Base-by-base conservation (phyloP, 2,329 filamentous ascomycete species). In the Catunica adiposa region DNA sequence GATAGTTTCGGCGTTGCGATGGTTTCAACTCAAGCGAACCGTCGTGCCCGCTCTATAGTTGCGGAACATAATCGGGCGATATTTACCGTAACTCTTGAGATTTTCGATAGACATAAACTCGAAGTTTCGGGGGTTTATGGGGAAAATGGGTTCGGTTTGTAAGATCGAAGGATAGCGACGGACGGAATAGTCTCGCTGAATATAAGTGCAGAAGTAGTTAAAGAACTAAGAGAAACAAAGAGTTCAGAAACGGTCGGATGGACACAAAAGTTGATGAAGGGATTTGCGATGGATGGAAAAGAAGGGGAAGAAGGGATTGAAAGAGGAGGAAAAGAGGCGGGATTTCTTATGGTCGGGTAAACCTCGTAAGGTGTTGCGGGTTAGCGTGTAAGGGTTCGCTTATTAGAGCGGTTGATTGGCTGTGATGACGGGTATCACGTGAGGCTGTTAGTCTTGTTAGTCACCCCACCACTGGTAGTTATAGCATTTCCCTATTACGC, bases 91-190 rank as follows among this genome's bases (percentile, higher is more conserved):
- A 79, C 84, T 83, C 82, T 92, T 92, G 76, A 94, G 85, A 81
- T 94, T 94, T 89, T 92, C 86, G 86, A 92, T 92, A 82, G 87
- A 92, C 87, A 92, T 92, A 89, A 88, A 89, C 84, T 85, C 83
- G 82, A 76, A 77, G 79, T 81, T 82, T 78, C 67, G 68, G 66
- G 72, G 75, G 76, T 73, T 72, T 64, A 69, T 70, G 65, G 69
- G 69, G 75, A 74, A 76, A 72, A 76, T 68, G 70, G 72, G 70
- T 74, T 72, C 68, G 70, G 62, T 68, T 60, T 64, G 62, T 64
- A 60, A 65, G 63, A 56, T 56, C 62, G 64, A 61, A 63, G 61
- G 65, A 67, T 64, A 75, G 74, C 74, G 74, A 77, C 72, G 68
- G 73, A 76, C 73, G 66, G 66, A 65, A 63, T 34, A 64, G 69